Evolutionary conservation across 1,139 yeast species (phyloP).

Genomic region (Saccharomyces pastorianus): DNA sequence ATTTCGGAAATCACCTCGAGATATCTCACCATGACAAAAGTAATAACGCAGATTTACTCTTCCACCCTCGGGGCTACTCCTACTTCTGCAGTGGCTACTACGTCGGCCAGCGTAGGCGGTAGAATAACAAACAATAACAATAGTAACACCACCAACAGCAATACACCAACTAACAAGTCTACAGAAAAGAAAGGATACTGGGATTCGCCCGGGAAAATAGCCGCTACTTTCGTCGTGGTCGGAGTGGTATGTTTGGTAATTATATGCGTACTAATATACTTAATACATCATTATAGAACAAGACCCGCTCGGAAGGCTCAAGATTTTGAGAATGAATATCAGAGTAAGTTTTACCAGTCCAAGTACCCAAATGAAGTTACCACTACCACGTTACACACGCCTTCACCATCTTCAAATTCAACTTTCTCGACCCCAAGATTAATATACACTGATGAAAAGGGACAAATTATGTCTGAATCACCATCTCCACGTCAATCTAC

Average conservation of each 20-base stretch:
- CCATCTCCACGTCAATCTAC: constrained; percentile 5
- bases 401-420: constrained; percentile 7
- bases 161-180: constrained; percentile 2
- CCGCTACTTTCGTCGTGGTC: constrained; percentile 35
- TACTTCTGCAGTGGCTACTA: constrained; percentile 13
- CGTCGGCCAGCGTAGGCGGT: constrained; percentile 5
- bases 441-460: constrained; percentile 22
- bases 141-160: constrained; percentile 2
- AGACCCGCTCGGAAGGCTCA: constrained; percentile 16
- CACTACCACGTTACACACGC: constrained; percentile 13
- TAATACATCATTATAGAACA: constrained; percentile 14
- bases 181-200: constrained; percentile 25
- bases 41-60: not conserved
- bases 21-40: constrained; percentile 19
- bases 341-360: constrained; percentile 7
- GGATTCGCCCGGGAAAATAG: constrained; percentile 34
- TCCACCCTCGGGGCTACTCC: constrained; percentile 10
- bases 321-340: constrained; percentile 26
- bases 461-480: constrained; percentile 12
- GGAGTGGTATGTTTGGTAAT: constrained; percentile 30
- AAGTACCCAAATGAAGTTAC: not conserved
- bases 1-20: constrained; percentile 19
- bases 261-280: constrained; percentile 20
- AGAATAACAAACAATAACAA: constrained; percentile 1
- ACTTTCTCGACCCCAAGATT: constrained; percentile 7